Evolutionary conservation across 2,329 filamentous ascomycete genomes (phyloP), one percentile per base, ranked within the genome.

Genomic region (Cordyceps fumosorosea): DNA sequence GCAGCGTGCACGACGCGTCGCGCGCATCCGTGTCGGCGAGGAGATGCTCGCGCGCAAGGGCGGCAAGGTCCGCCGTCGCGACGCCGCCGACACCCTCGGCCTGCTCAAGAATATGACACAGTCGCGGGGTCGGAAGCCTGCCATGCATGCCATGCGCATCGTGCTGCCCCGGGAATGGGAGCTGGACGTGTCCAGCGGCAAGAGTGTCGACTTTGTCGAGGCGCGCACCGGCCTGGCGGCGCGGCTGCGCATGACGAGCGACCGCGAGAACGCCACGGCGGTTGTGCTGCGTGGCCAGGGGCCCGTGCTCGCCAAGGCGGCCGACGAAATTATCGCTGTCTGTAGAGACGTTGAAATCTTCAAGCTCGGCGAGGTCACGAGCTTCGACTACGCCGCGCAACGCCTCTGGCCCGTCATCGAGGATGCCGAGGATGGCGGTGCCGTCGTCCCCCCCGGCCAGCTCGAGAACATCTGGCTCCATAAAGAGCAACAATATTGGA

Each of bases 81-180:
- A 45, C 50, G 57, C 47, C 10, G 34, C 70, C 16, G 65, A 69
- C 6, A 74, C 76, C 12, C 72, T 82, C 47, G 64, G 68, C 10
- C 64, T 74, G 4, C 71, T 83, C 63, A 72, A 71, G 64, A 67
- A 67, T 16, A 72, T 68, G 65, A 80, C 77, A 16, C 69, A 69
- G 59, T 68, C 67, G 63, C 69, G 67, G 37, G 70, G 51, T 10
- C 47, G 70, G n/a, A 68, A 67, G 56, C 66, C 69, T 18, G 69
- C 69, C 51, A 74, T 76, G 69, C 71, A 73, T 22, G 74, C 75
- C 14, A 68, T 76, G 57, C 69, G 73, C 37, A 69, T 77, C 16
- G 66, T 76, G 22, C 64, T 78, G 26, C 74, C 76, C 18, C 66
- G 69, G 48, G 67, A 67, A n/a, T 70, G 68, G 69, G 69, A 72